Percentiles rank a stretch among this genome's conserved stretches.
These are phyloP conservation scores for Phytophthora pinifolia DNA, from an alignment of 352 stramenopile species.

Conservation along the genomic window DNA sequence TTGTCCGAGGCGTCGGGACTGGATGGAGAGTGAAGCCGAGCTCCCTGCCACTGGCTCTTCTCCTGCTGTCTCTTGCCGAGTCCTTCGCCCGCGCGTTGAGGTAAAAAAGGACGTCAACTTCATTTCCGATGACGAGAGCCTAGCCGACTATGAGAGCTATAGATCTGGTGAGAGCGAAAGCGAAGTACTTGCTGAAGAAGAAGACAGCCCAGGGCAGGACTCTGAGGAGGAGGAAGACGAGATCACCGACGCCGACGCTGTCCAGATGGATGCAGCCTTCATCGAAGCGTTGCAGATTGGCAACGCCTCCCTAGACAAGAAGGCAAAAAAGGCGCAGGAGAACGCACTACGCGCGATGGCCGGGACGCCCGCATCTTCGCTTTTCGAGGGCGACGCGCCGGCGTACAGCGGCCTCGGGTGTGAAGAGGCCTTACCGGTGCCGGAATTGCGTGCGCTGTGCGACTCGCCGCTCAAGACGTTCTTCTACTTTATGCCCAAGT, in stretches of 20 bases:
- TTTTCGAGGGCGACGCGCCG: background rate
- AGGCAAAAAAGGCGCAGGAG: too few species aligned
- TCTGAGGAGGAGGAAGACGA: background rate
- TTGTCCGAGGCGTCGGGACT: too few species aligned
- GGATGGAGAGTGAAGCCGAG: too few species aligned
- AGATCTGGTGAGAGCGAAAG: background rate
- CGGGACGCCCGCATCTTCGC: background rate
- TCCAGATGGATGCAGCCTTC: background rate
- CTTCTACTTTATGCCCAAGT: too few species aligned
- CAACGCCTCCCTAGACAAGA: too few species aligned
- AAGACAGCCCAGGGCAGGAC: background rate
- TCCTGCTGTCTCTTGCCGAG: too few species aligned
- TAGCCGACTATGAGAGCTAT: background rate
- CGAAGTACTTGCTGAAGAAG: background rate
- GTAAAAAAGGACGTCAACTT: constrained; percentile 6
- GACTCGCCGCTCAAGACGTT: constrained; percentile 9
- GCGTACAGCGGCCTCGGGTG: background rate
- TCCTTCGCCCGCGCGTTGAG: too few species aligned
- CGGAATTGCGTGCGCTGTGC: background rate
- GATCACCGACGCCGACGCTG: background rate
- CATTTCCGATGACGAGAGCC: background rate
- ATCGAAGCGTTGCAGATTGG: too few species aligned
- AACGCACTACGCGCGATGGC: background rate
- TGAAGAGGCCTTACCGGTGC: background rate
- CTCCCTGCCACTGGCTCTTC: background rate